Percentiles rank a stretch among this genome's conserved stretches.
These are phyloP conservation scores for Cucumis hystrix DNA, from an alignment of 306 rosid genomes.

Conservation along the genomic window DNA sequence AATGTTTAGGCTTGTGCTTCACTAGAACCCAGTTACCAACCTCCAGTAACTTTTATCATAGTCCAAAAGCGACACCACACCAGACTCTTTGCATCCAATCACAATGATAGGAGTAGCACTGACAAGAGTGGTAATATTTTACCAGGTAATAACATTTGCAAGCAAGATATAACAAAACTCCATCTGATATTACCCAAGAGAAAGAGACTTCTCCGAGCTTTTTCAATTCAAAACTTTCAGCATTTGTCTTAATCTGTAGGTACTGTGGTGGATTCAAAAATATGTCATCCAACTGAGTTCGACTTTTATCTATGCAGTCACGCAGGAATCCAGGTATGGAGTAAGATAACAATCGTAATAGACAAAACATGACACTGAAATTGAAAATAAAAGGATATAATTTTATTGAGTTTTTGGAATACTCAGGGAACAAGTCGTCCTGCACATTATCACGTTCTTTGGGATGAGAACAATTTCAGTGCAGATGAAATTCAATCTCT, in stretches of 20 bases:
- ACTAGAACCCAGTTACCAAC: constrained; percentile 64
- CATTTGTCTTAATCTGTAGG: constrained; percentile 24
- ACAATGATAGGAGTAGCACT: constrained; percentile 33
- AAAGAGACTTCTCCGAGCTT: not conserved
- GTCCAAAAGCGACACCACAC: constrained; percentile 80
- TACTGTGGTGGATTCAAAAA: constrained; percentile 73
- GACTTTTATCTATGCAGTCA: constrained; percentile 81
- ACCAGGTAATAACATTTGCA: constrained; percentile 32
- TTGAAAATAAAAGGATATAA: not conserved
- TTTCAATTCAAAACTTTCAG: not conserved
- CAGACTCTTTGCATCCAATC: constrained; percentile 49
- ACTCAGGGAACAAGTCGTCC: constrained; percentile 56
- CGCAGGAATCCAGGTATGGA: constrained; percentile 68
- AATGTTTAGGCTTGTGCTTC: constrained; percentile 61
- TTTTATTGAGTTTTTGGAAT: not conserved
- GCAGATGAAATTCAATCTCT: constrained; percentile 70
- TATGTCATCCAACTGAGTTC: constrained; percentile 74
- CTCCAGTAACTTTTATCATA: constrained; percentile 74
- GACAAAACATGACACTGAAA: not conserved
- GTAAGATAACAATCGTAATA: not conserved
- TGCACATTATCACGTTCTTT: constrained; percentile 58
- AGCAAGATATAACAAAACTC: not conserved
- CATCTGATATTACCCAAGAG: not conserved
- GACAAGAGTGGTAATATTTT: constrained; percentile 67
- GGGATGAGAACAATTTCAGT: constrained; percentile 73